Percentiles rank a stretch among this genome's conserved stretches.
These are phyloP conservation scores for Racocetra persica DNA, from an alignment of 371 early-diverging fungal species.

Conservation along the genomic window DNA sequence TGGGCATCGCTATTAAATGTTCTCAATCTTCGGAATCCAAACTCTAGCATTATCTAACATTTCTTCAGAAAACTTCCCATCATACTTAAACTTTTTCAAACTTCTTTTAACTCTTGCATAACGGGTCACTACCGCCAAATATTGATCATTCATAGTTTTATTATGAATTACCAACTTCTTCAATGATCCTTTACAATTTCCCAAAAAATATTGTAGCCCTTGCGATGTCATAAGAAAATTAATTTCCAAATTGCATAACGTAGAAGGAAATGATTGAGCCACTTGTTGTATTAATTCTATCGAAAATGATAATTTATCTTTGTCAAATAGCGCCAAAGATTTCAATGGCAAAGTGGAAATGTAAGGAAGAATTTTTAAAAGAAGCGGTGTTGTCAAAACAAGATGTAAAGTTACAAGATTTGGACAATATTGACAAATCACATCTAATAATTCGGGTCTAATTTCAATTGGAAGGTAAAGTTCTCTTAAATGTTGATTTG, in stretches of 20 bases:
- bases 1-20: not conserved
- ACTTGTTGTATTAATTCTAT: not conserved
- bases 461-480: constrained; percentile 7
- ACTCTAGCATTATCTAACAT: not conserved
- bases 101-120: not conserved
- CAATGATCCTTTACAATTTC: not conserved
- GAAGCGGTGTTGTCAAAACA: not conserved
- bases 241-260: not conserved
- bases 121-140: not conserved
- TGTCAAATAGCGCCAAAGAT: not conserved
- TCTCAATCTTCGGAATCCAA: not conserved
- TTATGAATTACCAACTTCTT: not conserved
- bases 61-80: not conserved
- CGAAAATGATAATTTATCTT: constrained; percentile 1
- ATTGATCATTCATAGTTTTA: not conserved
- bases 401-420: not conserved
- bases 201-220: constrained; percentile 11
- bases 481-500: not conserved
- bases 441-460: not conserved
- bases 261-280: not conserved
- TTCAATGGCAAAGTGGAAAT: not conserved
- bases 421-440: constrained; percentile 2
- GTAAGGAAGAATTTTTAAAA: constrained; percentile 16
- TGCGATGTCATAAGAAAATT: not conserved
- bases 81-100: not conserved